Base-by-base conservation (phyloP, 768 basidiomycete genomes). In the Phlegmacium glaucopus region DNA sequence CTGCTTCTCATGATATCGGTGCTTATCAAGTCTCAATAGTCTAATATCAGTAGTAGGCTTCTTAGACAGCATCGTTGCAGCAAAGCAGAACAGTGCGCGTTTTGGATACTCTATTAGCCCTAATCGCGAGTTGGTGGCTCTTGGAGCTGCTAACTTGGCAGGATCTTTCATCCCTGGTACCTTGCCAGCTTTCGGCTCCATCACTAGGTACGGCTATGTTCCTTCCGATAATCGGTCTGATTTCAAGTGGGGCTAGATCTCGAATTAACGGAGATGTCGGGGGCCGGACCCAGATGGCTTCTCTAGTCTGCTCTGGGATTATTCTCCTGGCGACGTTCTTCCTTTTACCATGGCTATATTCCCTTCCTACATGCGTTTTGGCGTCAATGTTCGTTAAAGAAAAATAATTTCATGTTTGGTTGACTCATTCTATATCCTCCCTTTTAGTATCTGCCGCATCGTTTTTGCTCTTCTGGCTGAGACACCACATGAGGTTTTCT, bases 91-190 rank as follows among this genome's bases (percentile, higher is more conserved):
- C 50, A 82, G 83, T 0, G 78, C 82, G 4, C 83, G 85, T 10
- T 97, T 86, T 59, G 88, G 90, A 3, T 86, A 97, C 62, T 79
- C 88, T 0, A 88, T 98, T 53, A 89, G 83, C 53, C 92, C 94
- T 0, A 99, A 98, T 62, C 85, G 96, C 25, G 96, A 99, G 61
- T 76, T 98, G 1, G 94, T 97, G 18, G 96, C 96, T 1, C 72
- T 99, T 13, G 93, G 92, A 37, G 82, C 87, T 9, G 82, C 83
- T 10, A 96, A 96, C 61, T 71, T 95, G 29, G 77, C 70, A 4
- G 85, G 75, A 1, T 86, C 90, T 1, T 86, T 94, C 57, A 70
- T 97, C 45, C 87, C 90, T 4, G 95, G 96, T 1, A 89, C 90
- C 0, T 74, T 98, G 2, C 94, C 94, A 4, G 91, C 92, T 0